phyloP scores from a whole-genome alignment of 2,329 filamentous ascomycete genomes.

The Ampelomyces quisqualis region DNA sequence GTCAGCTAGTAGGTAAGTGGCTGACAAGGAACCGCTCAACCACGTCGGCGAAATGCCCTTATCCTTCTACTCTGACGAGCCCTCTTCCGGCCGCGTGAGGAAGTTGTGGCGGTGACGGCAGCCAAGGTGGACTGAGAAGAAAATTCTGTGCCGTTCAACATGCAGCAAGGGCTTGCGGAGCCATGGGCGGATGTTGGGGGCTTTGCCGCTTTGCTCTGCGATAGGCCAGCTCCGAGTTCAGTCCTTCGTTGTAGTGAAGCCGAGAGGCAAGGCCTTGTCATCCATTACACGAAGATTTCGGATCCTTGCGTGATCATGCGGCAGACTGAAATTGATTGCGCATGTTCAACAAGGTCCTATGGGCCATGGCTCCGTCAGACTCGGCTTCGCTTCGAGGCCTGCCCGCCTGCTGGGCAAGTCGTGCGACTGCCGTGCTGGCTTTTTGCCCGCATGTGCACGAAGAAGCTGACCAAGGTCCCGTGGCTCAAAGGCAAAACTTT shows the following conservation, averaged over 20 bases:
- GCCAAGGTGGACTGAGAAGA: neutral
- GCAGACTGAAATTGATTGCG: slow-evolving; percentile 9
- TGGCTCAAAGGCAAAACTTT: neutral
- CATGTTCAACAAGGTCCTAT: slow-evolving; percentile 7
- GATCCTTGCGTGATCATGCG: slow-evolving; percentile 20
- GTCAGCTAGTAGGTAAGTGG: neutral
- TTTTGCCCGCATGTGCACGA: slow-evolving; percentile 3
- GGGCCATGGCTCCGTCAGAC: neutral
- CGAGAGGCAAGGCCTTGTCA: slow-evolving; percentile 4
- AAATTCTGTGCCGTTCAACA: slow-evolving; percentile 2
- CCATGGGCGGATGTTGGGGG: too few species aligned
- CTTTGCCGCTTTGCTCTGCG: neutral
- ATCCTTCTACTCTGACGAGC: neutral
- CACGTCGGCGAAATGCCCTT: neutral
- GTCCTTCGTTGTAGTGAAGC: slow-evolving; percentile 1
- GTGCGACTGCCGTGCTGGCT: slow-evolving; percentile 1
- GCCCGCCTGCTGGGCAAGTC: slow-evolving; percentile 1
- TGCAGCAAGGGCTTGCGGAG: slow-evolving; percentile 2
- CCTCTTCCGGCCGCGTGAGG: neutral
- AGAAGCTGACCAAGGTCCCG: too few species aligned
- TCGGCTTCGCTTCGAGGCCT: slow-evolving; percentile 3
- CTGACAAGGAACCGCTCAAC: slow-evolving; percentile 4
- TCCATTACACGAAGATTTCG: slow-evolving; percentile 12
- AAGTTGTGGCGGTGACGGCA: slow-evolving; percentile 1
- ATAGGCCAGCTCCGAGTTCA: slow-evolving; percentile 1